Base-by-base conservation (phyloP, 345 rosid genomes). In the Adansonia digitata region DNA sequence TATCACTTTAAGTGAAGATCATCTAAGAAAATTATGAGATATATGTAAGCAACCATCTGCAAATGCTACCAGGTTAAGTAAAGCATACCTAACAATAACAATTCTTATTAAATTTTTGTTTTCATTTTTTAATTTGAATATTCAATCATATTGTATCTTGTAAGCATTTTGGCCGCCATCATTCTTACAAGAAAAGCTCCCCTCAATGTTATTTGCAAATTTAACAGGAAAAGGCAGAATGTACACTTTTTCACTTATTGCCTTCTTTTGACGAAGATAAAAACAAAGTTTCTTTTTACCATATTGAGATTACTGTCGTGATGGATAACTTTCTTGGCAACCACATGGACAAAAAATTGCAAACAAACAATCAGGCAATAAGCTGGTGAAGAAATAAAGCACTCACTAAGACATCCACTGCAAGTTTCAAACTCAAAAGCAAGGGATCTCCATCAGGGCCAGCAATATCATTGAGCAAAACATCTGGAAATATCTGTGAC, bases 391-490 rank as follows among this genome's bases (percentile, higher is more conserved):
- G 31, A 71, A 52, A n/a, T 45, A 51, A n/a, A n/a, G n/a, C n/a
- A 84, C 97, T 87, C 75, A 94, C 98, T 92, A 94, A 83, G 79
- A 94, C 98, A 88, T 94, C 98, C 69, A 94, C 94, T 6, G 98
- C 86, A 74, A 94, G 94, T 85, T 94, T 94, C 86, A 94, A 86
- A 86, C 98, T 94, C 75, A 91, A 76, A 74, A 94, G 95, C 85
- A 91, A 83, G 75, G 92, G 86, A 80, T 92, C 91, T 69, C 97
- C 94, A 79, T 91, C 94, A 76, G 93, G 89, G 24, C 98, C 97
- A 78, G 98, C 94, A 79, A 94, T 91, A 75, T 91, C 98, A 88
- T 89, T 94, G 78, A 94, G 91, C 86, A 94, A 82, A 84, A 91
- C 98, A 84, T 92, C 92, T 24, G 98, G 98, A 81, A 92, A 94